These are phyloP conservation scores for Trichoderma asperellum DNA, from an alignment of 2,329 filamentous ascomycete species.

Conservation along the genomic window DNA sequence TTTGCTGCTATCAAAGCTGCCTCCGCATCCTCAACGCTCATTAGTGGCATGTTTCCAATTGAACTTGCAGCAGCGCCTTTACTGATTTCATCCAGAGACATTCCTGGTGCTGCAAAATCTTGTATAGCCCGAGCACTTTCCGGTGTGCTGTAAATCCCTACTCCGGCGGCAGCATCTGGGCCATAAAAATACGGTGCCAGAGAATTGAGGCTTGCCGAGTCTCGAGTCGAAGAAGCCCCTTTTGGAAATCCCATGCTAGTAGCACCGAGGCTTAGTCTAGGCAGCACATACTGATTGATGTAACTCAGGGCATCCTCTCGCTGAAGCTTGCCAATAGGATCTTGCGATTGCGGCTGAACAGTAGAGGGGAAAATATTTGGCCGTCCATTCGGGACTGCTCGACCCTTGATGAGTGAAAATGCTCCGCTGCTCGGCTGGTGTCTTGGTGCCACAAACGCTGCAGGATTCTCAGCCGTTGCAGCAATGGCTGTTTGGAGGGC, in stretches of 20 bases:
- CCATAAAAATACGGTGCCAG: constrained; percentile 62
- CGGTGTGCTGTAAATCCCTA: constrained; percentile 48
- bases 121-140: constrained; percentile 44
- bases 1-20: constrained; percentile 54
- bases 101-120: constrained; percentile 40
- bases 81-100: constrained; percentile 38
- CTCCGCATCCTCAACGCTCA: constrained; percentile 68
- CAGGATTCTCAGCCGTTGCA: constrained; percentile 53
- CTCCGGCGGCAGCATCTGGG: constrained; percentile 49
- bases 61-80: constrained; percentile 39
- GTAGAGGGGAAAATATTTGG: constrained; percentile 63
- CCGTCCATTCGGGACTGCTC: constrained; percentile 66
- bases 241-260: constrained; percentile 50
- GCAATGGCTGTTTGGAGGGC: constrained; percentile 66
- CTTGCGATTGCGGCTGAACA: constrained; percentile 52
- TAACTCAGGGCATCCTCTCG: constrained; percentile 68
- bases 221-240: constrained; percentile 45
- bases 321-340: constrained; percentile 67
- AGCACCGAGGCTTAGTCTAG: constrained; percentile 58
- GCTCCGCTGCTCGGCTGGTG: constrained; percentile 59
- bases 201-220: constrained; percentile 56
- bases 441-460: constrained; percentile 59
- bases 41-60: constrained; percentile 54
- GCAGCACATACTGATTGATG: constrained; percentile 70
- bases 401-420: constrained; percentile 66